phyloP scores from a whole-genome alignment of 2,329 filamentous ascomycete genomes.

The Talaromyces sp. region DNA sequence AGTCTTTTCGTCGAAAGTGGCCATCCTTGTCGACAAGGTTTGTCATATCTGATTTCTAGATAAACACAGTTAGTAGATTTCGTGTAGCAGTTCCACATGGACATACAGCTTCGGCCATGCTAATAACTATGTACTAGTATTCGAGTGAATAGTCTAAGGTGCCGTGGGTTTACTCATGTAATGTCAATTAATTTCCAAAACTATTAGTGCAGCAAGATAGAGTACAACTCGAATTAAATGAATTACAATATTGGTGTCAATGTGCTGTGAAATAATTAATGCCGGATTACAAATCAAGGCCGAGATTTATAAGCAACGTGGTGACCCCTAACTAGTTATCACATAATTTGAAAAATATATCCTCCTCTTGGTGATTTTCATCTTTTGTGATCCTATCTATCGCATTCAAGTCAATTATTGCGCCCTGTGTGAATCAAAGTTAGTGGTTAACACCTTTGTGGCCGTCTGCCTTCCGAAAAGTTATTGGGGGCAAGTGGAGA shows the following conservation, averaged over 20 bases:
- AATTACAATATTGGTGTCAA: not conserved
- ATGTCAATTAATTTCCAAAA: not conserved
- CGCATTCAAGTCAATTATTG: no score
- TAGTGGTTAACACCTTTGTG: no score
- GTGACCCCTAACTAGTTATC: no score
- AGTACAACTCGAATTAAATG: not conserved
- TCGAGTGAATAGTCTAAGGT: not conserved
- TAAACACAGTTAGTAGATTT: not conserved
- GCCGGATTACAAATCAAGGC: not conserved
- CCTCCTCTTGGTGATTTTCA: no score
- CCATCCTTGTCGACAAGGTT: slow-evolving; percentile 42
- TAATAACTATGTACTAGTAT: not conserved
- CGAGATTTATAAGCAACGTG: not conserved
- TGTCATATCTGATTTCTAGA: not conserved
- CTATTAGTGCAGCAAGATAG: not conserved
- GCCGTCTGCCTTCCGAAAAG: no score
- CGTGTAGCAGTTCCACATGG: not conserved
- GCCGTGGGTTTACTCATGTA: not conserved
- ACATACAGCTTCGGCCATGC: not conserved
- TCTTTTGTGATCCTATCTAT: no score
- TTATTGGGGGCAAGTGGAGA: no score
- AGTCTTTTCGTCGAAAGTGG: slow-evolving; percentile 49
- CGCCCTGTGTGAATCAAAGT: no score
- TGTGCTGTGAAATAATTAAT: not conserved
- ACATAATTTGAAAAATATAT: no score